Base-by-base conservation (phyloP, 1,284 basidiomycete genomes). In the Ustilago vetiveriae region DNA sequence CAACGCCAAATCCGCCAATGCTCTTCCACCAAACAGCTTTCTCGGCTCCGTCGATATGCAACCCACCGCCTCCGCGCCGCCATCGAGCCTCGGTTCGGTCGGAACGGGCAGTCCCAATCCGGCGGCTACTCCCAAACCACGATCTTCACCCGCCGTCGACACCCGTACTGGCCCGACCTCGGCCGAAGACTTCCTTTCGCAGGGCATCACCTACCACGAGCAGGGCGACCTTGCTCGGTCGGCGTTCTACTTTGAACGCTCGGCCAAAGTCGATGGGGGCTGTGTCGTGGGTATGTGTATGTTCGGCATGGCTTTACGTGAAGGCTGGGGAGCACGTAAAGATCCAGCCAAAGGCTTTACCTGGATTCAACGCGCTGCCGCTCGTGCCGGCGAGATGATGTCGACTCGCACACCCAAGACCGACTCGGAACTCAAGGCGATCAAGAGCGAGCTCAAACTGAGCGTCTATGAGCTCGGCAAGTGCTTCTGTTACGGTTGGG, bases 401-500 rank as follows among this genome's bases (percentile, higher is more conserved):
- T 90, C 92, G 36, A 55, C 39, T 85, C 37, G 78, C 62, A 73
- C 64, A 82, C 69, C 83, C 44, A 83, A 84, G 50, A 82, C 78
- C 44, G 76, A 81, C 32, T 67, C 62, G 10, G 80, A 80, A 43
- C 66, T 79, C 8, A 83, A 82, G 27, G 85, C 85, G 0, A 85
- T 86, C 17, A 85, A 83, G 53, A 87, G 86, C 32, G 92, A 94
- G 82, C 86, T 95, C 10, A 89, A 94, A 32, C 85, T 94, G 24
- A 91, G 92, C 2, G 90, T 94, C 41, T 92, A 94, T 79, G 92
- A 95, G 83, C 90, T 95, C 6, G 92, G 91, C 2, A 91, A 92
- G 81, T 93, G 92, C 80, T 94, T 92, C 82, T 91, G 91, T 80
- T 90, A 91, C 64, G 92, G 92, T 0, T 94, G 92, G 91, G 92